Percentiles rank a stretch among this genome's conserved stretches.
Evolutionary conservation across 108 stramenopile species (phyloP).

Genomic region (Nitzschia sp.): DNA sequence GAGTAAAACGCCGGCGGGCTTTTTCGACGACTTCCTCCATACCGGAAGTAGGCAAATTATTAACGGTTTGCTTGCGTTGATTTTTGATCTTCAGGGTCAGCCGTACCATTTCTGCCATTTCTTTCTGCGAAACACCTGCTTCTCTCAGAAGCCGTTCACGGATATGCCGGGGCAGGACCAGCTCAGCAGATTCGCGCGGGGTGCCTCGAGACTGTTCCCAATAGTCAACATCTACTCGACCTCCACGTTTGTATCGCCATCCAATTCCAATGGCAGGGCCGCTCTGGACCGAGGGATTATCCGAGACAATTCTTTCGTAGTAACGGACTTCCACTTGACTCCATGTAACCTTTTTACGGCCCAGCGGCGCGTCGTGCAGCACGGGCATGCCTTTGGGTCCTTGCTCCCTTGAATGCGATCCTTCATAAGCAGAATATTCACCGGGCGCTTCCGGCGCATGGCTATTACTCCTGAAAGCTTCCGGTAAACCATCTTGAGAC

Average conservation of each 20-base stretch:
- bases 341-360: slow-evolving; percentile 29
- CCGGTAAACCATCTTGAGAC: neutral
- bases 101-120: slow-evolving; percentile 27
- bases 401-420: neutral
- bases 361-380: neutral
- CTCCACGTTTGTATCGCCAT: slow-evolving; percentile 29
- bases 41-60: slow-evolving; percentile 6
- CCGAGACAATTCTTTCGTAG: slow-evolving; percentile 48
- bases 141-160: slow-evolving; percentile 32
- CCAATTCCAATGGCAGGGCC: slow-evolving; percentile 26
- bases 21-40: slow-evolving; percentile 36
- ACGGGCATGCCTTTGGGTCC: neutral
- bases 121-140: slow-evolving; percentile 19
- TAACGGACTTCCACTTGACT: slow-evolving; percentile 42
- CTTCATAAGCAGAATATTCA: neutral
- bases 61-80: slow-evolving; percentile 25
- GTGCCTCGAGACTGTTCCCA: slow-evolving; percentile 24
- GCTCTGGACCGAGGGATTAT: slow-evolving; percentile 50
- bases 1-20: slow-evolving; percentile 63
- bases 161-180: slow-evolving; percentile 22
- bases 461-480: neutral
- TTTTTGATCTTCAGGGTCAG: slow-evolving; percentile 20
- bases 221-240: slow-evolving; percentile 6
- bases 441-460: neutral
- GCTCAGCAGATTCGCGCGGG: slow-evolving; percentile 8